Evolutionary conservation across 208 protist species (phyloP).

Genomic region (Leishmania braziliensis): DNA sequence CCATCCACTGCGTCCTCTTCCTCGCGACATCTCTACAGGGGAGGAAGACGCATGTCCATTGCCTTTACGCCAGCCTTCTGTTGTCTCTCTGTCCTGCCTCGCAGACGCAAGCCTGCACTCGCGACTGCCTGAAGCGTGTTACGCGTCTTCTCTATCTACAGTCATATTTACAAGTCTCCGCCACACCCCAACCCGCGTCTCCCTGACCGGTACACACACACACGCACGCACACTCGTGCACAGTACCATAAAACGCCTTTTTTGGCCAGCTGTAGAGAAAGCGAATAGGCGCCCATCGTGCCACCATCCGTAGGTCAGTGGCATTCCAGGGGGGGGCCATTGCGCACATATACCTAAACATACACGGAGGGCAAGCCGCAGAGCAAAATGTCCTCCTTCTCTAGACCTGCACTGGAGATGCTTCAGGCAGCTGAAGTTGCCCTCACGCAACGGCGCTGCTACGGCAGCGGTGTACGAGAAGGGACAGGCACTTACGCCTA

Average conservation of each 20-base stretch:
- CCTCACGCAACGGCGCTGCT: slow-evolving; percentile 34
- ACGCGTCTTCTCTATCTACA: background rate
- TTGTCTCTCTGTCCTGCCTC: background rate
- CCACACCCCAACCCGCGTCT: background rate
- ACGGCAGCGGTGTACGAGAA: background rate
- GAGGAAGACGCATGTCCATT: background rate
- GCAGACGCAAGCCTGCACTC: background rate
- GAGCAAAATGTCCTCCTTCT: slow-evolving; percentile 63
- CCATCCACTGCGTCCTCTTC: background rate
- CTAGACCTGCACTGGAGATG: slow-evolving; percentile 56
- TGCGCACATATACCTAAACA: background rate
- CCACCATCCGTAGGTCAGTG: background rate
- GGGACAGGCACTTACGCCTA: background rate
- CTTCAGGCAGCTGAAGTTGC: slow-evolving; percentile 69
- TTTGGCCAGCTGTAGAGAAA: background rate
- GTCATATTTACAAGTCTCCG: background rate
- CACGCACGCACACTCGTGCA: background rate
- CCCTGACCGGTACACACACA: background rate
- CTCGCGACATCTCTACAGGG: background rate
- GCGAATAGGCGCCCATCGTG: background rate
- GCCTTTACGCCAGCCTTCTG: background rate
- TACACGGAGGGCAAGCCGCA: background rate
- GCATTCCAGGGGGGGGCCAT: background rate
- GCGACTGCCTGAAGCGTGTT: background rate
- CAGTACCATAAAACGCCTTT: too few species aligned